Conservation (phyloP, 306 rosid genomes). For the Malus orientalis region DNA sequence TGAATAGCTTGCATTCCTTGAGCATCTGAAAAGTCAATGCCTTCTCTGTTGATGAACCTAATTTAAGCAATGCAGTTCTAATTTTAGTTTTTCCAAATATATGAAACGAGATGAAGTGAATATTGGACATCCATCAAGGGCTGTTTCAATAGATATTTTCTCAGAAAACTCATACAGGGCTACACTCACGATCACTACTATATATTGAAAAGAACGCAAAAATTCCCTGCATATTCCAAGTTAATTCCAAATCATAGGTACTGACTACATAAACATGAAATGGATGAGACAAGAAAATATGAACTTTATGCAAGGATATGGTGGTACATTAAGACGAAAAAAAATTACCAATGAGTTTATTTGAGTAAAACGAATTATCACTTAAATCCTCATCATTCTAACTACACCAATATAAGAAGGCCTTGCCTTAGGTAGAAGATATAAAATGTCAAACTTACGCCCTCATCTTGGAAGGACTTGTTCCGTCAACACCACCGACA, state of each 20-base stretch:
- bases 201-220: background rate
- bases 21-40: conserved; percentile 97
- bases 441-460: conserved; percentile 43
- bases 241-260: background rate
- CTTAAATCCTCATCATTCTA: background rate
- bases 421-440: background rate
- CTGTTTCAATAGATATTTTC: background rate
- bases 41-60: conserved; percentile 88
- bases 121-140: background rate
- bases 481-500: conserved; percentile 77
- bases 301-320: background rate
- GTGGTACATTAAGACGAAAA: background rate
- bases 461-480: conserved; percentile 92
- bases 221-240: background rate
- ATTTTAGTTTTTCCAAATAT: background rate
- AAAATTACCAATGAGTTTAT: background rate
- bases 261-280: background rate
- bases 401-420: conserved; percentile 13
- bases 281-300: background rate
- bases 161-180: background rate
- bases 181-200: background rate
- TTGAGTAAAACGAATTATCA: background rate
- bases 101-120: background rate
- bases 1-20: conserved; percentile 93
- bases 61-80: conserved; percentile 4